A percentile compares a stretch with the other conserved stretches of the same genome.
Conservation (phyloP, 2,329 filamentous ascomycete genomes). For the Ophiocordyceps sinensis region DNA sequence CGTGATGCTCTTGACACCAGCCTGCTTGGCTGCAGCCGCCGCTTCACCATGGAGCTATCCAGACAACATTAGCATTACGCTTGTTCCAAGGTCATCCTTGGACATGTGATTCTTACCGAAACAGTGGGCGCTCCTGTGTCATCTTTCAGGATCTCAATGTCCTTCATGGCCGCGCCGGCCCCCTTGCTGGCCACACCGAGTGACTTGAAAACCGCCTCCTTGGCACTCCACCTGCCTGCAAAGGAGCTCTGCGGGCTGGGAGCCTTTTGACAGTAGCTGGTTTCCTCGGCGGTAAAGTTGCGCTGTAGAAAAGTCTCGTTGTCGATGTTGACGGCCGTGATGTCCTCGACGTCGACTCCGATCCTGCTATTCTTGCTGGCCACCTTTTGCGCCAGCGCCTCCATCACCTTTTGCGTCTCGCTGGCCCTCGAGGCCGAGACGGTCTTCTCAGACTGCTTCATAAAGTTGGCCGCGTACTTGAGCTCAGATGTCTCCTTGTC, state of each 20-base stretch:
- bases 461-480: slow-evolving; percentile 55
- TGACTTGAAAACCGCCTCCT: slow-evolving; percentile 98
- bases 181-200: slow-evolving; percentile 77
- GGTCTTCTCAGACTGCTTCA: slow-evolving; percentile 47
- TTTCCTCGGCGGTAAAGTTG: slow-evolving; percentile 81
- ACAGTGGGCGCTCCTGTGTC: slow-evolving; percentile 74
- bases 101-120: slow-evolving; percentile 46
- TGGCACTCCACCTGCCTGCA: slow-evolving; percentile 90
- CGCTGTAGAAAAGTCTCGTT: slow-evolving; percentile 90
- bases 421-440: slow-evolving; percentile 34
- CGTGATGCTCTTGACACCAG: slow-evolving; percentile 74
- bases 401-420: slow-evolving; percentile 61
- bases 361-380: slow-evolving; percentile 53
- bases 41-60: slow-evolving; percentile 72
- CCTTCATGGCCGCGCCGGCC: slow-evolving; percentile 76
- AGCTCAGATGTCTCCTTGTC: slow-evolving; percentile 81
- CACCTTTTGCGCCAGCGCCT: slow-evolving; percentile 55
- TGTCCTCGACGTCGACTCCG: slow-evolving; percentile 86
- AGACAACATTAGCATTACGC: slow-evolving; percentile 20
- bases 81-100: no score
- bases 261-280: slow-evolving; percentile 71
- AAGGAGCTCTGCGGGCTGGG: slow-evolving; percentile 78
- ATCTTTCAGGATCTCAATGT: slow-evolving; percentile 83
- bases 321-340: slow-evolving; percentile 75
- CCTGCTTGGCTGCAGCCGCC: slow-evolving; percentile 66